A percentile compares a stretch with the other conserved stretches of the same genome.
These are phyloP conservation scores for Bullera alba DNA, from an alignment of 768 basidiomycete species.

Conservation along the genomic window DNA sequence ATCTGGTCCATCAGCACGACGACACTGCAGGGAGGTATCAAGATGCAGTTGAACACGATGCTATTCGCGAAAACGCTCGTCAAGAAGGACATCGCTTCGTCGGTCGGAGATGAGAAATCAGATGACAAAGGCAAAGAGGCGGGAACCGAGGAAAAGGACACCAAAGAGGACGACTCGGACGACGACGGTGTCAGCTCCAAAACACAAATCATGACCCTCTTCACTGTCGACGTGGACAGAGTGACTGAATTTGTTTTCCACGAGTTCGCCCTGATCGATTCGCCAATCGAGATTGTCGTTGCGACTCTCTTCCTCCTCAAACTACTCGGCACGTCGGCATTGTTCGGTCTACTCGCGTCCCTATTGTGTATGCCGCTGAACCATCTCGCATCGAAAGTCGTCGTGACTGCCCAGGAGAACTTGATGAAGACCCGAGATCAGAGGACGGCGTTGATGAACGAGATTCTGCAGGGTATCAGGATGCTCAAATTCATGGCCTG, in stretches of 20 bases:
- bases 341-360: slow-evolving; percentile 63
- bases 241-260: slow-evolving; percentile 64
- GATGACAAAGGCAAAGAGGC: slow-evolving; percentile 15
- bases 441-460: slow-evolving; percentile 85
- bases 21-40: slow-evolving; percentile 62
- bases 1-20: slow-evolving; percentile 51
- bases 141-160: slow-evolving; percentile 56
- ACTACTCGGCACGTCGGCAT: slow-evolving; percentile 56
- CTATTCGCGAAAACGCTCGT: slow-evolving; percentile 79
- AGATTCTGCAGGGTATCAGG: slow-evolving; percentile 76
- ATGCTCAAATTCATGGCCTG: slow-evolving; percentile 97
- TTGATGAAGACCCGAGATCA: slow-evolving; percentile 89
- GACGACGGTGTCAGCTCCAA: slow-evolving; percentile 55
- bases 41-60: slow-evolving; percentile 72
- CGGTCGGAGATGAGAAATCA: slow-evolving; percentile 14
- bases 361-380: slow-evolving; percentile 64
- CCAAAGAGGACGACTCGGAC: slow-evolving; percentile 57
- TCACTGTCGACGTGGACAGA: slow-evolving; percentile 90
- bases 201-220: slow-evolving; percentile 85
- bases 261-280: slow-evolving; percentile 29
- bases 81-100: slow-evolving; percentile 65
- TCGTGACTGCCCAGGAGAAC: slow-evolving; percentile 70
- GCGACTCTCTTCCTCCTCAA: slow-evolving; percentile 70
- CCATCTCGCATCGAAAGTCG: slow-evolving; percentile 72
- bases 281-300: slow-evolving; percentile 53